Percentiles rank a stretch among this genome's conserved stretches.
These are phyloP conservation scores for Pseudopithomyces maydicus DNA, from an alignment of 2,329 filamentous ascomycete genomes.

Conservation along the genomic window DNA sequence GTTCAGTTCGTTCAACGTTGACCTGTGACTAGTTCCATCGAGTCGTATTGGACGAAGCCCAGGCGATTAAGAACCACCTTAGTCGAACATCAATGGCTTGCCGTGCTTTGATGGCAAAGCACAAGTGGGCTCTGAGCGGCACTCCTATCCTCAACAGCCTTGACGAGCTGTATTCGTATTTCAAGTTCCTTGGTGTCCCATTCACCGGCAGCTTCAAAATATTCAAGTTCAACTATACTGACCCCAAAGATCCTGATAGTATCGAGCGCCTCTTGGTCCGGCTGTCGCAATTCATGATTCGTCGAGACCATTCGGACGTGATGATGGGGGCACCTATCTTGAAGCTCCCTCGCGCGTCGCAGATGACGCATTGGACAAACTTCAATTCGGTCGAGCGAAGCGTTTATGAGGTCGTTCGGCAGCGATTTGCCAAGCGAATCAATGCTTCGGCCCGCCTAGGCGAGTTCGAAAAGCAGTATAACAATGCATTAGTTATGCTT, in stretches of 20 bases:
- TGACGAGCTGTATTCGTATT: slow-evolving; percentile 45
- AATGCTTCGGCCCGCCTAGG: slow-evolving; percentile 35
- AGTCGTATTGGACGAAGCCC: slow-evolving; percentile 63
- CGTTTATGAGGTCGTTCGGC: slow-evolving; percentile 59
- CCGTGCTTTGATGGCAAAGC: slow-evolving; percentile 44
- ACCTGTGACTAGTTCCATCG: slow-evolving; percentile 43
- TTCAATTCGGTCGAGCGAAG: slow-evolving; percentile 59
- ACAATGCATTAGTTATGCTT: slow-evolving; percentile 54
- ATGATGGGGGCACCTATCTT: slow-evolving; percentile 61
- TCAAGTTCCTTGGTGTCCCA: slow-evolving; percentile 52
- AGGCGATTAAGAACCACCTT: slow-evolving; percentile 58
- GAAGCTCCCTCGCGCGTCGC: slow-evolving; percentile 56
- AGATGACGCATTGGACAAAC: slow-evolving; percentile 49
- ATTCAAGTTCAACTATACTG: slow-evolving; percentile 53
- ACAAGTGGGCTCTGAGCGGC: slow-evolving; percentile 52
- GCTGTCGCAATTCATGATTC: slow-evolving; percentile 56
- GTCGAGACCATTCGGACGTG: slow-evolving; percentile 59
- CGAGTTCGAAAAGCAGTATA: slow-evolving; percentile 41
- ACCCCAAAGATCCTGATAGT: slow-evolving; percentile 32
- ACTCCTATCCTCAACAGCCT: slow-evolving; percentile 48
- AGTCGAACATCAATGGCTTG: slow-evolving; percentile 52
- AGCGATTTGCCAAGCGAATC: slow-evolving; percentile 50
- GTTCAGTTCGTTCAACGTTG: too few relatives aligned
- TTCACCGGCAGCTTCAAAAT: slow-evolving; percentile 47
- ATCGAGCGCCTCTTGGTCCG: slow-evolving; percentile 43